phyloP scores from a whole-genome alignment of 2,329 filamentous ascomycete species.

The Polytolypa hystricis region DNA sequence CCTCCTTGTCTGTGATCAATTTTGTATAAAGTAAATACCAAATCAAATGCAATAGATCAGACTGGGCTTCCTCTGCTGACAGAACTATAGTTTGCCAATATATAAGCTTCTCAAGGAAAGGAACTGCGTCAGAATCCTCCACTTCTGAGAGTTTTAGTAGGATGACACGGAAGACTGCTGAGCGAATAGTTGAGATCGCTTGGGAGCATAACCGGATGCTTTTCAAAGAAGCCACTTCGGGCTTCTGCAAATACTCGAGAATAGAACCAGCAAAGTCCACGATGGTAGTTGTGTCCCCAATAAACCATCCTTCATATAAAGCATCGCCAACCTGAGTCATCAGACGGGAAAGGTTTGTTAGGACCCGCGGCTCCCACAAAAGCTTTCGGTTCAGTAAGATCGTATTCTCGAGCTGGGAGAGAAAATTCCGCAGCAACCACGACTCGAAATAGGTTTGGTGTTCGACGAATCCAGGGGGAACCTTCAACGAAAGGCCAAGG shows the following conservation, averaged over 20 bases:
- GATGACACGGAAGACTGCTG: constrained; percentile 66
- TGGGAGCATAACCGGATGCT: constrained; percentile 85
- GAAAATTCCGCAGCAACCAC: constrained; percentile 65
- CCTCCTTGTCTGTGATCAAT: constrained; percentile 57
- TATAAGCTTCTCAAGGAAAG: constrained; percentile 71
- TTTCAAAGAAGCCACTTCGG: constrained; percentile 70
- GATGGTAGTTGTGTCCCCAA: constrained; percentile 71
- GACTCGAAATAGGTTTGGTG: constrained; percentile 94
- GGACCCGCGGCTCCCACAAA: constrained; percentile 66
- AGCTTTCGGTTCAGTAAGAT: constrained; percentile 61
- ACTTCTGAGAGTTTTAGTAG: constrained; percentile 75
- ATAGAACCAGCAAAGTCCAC: constrained; percentile 78
- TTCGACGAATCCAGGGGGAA: constrained; percentile 85
- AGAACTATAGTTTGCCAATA: constrained; percentile 95
- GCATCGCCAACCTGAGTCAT: constrained; percentile 74
- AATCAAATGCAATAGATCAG: constrained; percentile 72
- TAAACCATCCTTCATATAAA: constrained; percentile 92
- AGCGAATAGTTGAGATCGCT: constrained; percentile 63
- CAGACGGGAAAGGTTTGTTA: constrained; percentile 79
- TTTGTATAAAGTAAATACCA: constrained; percentile 92
- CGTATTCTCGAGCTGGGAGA: constrained; percentile 58
- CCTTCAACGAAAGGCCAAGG: constrained; percentile 73
- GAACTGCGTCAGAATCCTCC: constrained; percentile 57
- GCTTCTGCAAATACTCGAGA: constrained; percentile 77
- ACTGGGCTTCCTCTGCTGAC: constrained; percentile 62